These are phyloP conservation scores for Solanum sejunctum DNA, from an alignment of 257 asterid genomes.

Conservation along the genomic window DNA sequence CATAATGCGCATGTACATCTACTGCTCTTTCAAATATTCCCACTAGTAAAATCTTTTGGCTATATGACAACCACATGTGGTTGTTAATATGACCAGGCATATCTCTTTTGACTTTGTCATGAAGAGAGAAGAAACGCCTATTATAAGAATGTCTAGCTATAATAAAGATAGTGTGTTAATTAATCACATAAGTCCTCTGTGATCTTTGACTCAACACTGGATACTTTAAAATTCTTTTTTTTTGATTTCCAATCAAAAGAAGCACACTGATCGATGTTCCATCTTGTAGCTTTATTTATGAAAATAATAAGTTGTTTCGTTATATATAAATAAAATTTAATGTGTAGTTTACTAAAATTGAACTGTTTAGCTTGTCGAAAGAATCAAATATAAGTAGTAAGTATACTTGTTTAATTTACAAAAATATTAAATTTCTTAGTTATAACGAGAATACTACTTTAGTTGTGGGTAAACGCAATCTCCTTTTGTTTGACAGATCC, in stretches of 20 bases:
- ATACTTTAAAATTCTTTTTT: not conserved
- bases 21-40: not conserved
- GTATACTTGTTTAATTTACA: not conserved
- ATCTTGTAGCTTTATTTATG: not conserved
- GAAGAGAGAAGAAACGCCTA: not conserved
- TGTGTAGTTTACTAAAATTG: not conserved
- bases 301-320: not conserved
- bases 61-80: not conserved
- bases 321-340: not conserved
- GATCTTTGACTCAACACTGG: not conserved
- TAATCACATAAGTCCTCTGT: not conserved
- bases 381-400: not conserved
- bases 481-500: constrained; percentile 10
- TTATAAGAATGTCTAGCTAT: not conserved
- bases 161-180: not conserved
- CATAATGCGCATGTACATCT: not conserved
- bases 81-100: not conserved
- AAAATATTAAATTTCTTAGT: not conserved
- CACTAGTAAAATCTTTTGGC: not conserved
- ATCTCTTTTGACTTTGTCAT: not conserved
- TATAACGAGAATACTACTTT: not conserved
- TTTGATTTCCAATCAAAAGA: not conserved
- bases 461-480: constrained; percentile 14
- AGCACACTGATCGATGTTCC: not conserved
- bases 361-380: not conserved